Evolutionary conservation across 1,284 basidiomycete species (phyloP).

Genomic region (Tilletiopsis washingtonensis): DNA sequence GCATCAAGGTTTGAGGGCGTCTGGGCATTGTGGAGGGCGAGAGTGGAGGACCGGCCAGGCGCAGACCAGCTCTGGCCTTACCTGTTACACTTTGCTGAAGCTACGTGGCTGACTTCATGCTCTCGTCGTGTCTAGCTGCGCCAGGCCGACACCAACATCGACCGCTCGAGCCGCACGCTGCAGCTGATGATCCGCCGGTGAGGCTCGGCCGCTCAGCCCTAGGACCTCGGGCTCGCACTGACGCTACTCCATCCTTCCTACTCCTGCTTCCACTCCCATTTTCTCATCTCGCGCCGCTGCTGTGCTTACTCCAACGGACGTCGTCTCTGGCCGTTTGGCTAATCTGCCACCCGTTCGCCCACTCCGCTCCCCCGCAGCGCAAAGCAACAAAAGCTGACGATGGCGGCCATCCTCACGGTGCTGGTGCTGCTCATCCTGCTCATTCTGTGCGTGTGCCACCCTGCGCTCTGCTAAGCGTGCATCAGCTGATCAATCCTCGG

Average conservation of each 20-base stretch:
- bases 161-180: constrained; percentile 56
- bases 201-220: constrained; percentile 18
- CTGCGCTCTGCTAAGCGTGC: neutral
- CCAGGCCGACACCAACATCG: constrained; percentile 56
- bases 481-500: no score
- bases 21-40: no score
- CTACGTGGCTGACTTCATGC: neutral
- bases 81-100: no score
- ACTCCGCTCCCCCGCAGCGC: constrained; percentile 22
- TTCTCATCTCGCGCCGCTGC: no score
- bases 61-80: no score
- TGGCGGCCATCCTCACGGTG: constrained; percentile 38
- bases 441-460: constrained; percentile 22
- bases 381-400: constrained; percentile 44
- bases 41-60: no score
- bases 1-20: neutral
- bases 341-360: neutral
- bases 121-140: constrained; percentile 48
- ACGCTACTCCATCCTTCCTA: neutral
- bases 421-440: constrained; percentile 45
- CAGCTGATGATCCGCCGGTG: constrained; percentile 59
- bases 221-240: no score
- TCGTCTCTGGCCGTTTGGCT: constrained; percentile 1
- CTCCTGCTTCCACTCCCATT: neutral
- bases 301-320: constrained; percentile 6